Base-by-base conservation (phyloP, 805 yeast genomes). In the Kuraishia piskuri region DNA sequence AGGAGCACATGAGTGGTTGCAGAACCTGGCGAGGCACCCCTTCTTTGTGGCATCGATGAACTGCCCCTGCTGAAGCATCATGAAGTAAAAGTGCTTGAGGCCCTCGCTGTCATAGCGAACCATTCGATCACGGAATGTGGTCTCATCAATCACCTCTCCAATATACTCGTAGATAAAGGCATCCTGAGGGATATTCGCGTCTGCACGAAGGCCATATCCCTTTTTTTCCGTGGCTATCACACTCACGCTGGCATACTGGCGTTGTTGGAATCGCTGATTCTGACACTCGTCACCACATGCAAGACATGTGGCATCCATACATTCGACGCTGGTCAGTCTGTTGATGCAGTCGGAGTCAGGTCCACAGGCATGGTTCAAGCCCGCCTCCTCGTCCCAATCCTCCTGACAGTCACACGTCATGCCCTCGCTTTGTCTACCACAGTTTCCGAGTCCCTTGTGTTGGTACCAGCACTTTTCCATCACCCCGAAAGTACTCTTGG, bases 1-100 rank as follows among this genome's bases (percentile, higher is more conserved):
- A 12, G 99, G 99, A 62, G 81, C 84, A 68, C 99, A 92, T 21
- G 96, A 89, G 69, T 92, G 99, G 68, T 92, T 92, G 65, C 94
- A 87, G 70, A 91, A 94, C 54, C 99, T 76, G 1, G 96, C 97
- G 53, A 92, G 69, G 20, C 90, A 82, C 7, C 98, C 99, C 70
- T 81, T 86, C 50, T 77, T 77, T 1, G 98, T 92, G 50, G 99
- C 99, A 68, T 92, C 99, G 55, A 92, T 89, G 64, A 90, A 94
- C 64, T 92, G 92, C 55, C 90, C 90, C 66, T 84, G 88, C 61
- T 90, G 94, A 55, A 91, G 77, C 96, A 89, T 89, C 97, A 91
- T 91, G 68, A 91, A 91, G 69, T 91, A 91, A 61, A 91, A 91
- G 68, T 91, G 97, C 66, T 81, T 82, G 57, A 84, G 74, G 4